These are phyloP conservation scores for Medicago arabica DNA, from an alignment of 306 rosid species.

Conservation along the genomic window DNA sequence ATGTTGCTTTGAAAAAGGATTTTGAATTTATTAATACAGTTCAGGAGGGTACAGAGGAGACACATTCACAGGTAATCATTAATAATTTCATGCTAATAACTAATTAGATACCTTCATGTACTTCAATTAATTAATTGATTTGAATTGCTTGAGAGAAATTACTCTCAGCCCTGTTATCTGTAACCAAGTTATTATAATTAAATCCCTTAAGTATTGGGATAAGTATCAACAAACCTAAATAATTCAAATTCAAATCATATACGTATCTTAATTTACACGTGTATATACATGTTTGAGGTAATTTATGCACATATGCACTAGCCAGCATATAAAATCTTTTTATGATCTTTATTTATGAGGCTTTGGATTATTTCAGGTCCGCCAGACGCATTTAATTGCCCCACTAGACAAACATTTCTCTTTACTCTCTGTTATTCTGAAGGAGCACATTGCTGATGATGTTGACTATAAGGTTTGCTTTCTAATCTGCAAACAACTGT, in stretches of 20 bases:
- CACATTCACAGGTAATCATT: slow-evolving; percentile 79
- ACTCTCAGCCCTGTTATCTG: neutral
- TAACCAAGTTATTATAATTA: neutral
- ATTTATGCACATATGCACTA: neutral
- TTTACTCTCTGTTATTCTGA: slow-evolving; percentile 67
- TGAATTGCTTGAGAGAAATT: neutral
- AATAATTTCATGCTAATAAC: slow-evolving; percentile 10
- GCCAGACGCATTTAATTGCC: slow-evolving; percentile 76
- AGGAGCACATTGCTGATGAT: slow-evolving; percentile 90
- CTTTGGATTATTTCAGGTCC: slow-evolving; percentile 72
- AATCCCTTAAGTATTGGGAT: neutral
- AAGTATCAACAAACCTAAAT: neutral
- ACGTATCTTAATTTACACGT: neutral
- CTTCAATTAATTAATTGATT: neutral
- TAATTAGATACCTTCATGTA: slow-evolving; percentile 3
- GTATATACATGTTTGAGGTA: no score
- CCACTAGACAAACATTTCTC: slow-evolving; percentile 83
- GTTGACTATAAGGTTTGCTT: slow-evolving; percentile 83
- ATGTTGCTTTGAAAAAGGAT: slow-evolving; percentile 88
- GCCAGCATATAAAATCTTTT: neutral
- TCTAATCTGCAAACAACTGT: slow-evolving; percentile 27
- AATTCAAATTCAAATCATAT: neutral
- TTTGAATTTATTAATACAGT: slow-evolving; percentile 89
- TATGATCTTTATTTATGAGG: slow-evolving; percentile 33
- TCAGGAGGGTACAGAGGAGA: slow-evolving; percentile 85